Evolutionary conservation across 371 early-diverging fungal species (phyloP), one percentile per base, ranked within the genome.

Genomic region (Circinella minor): DNA sequence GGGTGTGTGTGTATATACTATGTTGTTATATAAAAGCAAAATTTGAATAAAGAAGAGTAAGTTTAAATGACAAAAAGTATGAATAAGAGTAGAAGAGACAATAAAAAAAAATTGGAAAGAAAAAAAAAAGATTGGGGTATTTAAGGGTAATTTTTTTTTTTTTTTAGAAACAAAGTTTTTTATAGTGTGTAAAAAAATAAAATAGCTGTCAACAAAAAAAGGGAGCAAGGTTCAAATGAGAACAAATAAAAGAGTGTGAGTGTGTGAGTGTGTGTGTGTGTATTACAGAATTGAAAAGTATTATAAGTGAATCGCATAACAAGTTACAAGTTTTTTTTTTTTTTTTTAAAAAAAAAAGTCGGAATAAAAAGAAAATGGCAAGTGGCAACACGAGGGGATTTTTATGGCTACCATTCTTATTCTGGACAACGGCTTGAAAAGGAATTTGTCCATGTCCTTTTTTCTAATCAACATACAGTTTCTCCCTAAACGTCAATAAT

Each of bases 201-300:
- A 39, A 20, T 27, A 70, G 68, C 68, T 70, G 70, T 67, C 65
- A 71, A 71, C 57, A 57, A 57, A 27, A 27, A 27, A 27, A 2
- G 27, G 57, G 36, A 34, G 57, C 51, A 51, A n/a, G 1, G 51
- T 71, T 55, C 67, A 67, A 71, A 67, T 71, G 67, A 71, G 72
- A 71, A 71, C 62, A 67, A 66, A 59, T n/a, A 37, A 34, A 59
- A 37, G 61, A 61, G 38, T 15, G 61, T 15, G 18, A 61, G 61
- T n/a, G 38, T 37, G 43, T 6, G 43, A 37, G n/a, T 37, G 36
- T 38, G 38, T 61, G n/a, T n/a, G n/a, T n/a, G n/a, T n/a, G n/a
- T n/a, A 34, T 18, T 36, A 61, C 37, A 61, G 46, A 10, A 61
- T 61, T 27, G 38, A 18, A 36, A 18, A 36, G 38, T 36, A 61